Percentiles rank a stretch among this genome's conserved stretches.
These are phyloP conservation scores for Castanopsis chinensis DNA, from an alignment of 306 rosid genomes.

Conservation along the genomic window DNA sequence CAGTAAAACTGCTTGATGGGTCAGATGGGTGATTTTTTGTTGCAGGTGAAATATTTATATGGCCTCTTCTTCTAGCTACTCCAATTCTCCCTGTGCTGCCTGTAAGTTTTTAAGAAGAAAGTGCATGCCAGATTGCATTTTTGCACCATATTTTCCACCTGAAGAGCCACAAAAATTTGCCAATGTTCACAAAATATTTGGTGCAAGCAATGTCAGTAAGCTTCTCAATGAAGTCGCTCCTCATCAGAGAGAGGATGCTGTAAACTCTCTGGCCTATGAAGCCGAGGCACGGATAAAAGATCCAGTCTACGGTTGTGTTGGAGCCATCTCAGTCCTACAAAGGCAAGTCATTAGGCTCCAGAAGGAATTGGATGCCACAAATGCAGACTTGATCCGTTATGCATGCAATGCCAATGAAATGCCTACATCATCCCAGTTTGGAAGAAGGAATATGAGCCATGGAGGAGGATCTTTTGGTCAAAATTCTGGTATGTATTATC, in stretches of 20 bases:
- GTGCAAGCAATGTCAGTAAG: conserved; percentile 90
- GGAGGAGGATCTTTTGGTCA: conserved; percentile 42
- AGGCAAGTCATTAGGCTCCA: conserved; percentile 73
- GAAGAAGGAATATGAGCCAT: conserved; percentile 19
- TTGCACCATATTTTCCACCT: conserved; percentile 84
- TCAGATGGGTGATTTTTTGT: neutral
- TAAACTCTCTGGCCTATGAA: conserved; percentile 86
- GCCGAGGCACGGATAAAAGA: conserved; percentile 92
- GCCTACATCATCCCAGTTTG: conserved; percentile 23
- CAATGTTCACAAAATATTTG: conserved; percentile 87
- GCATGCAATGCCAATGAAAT: conserved; percentile 51
- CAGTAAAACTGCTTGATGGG: neutral
- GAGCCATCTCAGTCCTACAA: conserved; percentile 80
- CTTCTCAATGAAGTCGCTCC: conserved; percentile 78
- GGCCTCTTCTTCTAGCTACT: conserved; percentile 67
- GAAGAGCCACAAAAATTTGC: conserved; percentile 87
- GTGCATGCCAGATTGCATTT: conserved; percentile 76
- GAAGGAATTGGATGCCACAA: conserved; percentile 80
- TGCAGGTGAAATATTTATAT: conserved; percentile 20
- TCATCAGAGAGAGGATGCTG: conserved; percentile 81
- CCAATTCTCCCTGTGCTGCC: conserved; percentile 88
- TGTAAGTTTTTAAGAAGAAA: conserved; percentile 85
- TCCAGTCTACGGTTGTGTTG: conserved; percentile 94
- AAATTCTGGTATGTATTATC: conserved; percentile 33
- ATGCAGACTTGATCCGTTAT: conserved; percentile 65